Evolutionary conservation across 208 protist genomes (phyloP), one percentile per base, ranked within the genome.

Genomic region (Trypanosoma mega): DNA sequence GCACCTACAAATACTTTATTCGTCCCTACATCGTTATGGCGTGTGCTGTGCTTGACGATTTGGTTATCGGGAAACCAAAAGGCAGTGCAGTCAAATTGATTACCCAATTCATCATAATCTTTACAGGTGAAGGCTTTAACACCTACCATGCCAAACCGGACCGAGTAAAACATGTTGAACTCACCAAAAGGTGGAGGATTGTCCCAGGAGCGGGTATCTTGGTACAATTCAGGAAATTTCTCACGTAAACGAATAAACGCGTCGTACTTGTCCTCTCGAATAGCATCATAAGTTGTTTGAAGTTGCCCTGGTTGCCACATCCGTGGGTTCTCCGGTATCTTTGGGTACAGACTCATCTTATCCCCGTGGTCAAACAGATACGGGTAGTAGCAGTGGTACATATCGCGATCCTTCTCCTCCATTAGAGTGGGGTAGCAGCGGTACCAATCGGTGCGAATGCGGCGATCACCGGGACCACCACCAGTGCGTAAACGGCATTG

Each of bases 81-180:
- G 20, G 89, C 88, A 14, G 87, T 96, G 62, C 87, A 92, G 67
- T 96, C 89, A 44, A 97, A 82, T 63, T 94, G 81, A 67, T 97
- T 97, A 31, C 92, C 92, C 2, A 93, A 76, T n/a, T 97, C 88
- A 60, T 97, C 92, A 68, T 94, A 95, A 48, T 97, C 87, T 45
- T 93, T 97, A 68, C 84, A 93, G 8, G 89, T 95, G 58, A 94
- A 94, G 0, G 71, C 92, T 54, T 96, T 96, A 9, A 94, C 74
- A 26, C 92, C 92, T 49, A 97, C 58, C 85, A 97, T 88, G 30
- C 92, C 92, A 65, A 96, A 90, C 41, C 92, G 73, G 14, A 95
- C 87, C n/a, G 85, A 95, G 63, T 96, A 97, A 56, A 95, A 94
- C 87, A 95, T 93, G 75, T 97, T 96, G 61, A 96, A 97, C 68